Percentiles rank a stretch among this genome's conserved stretches.
Conservation (phyloP, 306 rosid genomes). For the Quercus engelmannii region DNA sequence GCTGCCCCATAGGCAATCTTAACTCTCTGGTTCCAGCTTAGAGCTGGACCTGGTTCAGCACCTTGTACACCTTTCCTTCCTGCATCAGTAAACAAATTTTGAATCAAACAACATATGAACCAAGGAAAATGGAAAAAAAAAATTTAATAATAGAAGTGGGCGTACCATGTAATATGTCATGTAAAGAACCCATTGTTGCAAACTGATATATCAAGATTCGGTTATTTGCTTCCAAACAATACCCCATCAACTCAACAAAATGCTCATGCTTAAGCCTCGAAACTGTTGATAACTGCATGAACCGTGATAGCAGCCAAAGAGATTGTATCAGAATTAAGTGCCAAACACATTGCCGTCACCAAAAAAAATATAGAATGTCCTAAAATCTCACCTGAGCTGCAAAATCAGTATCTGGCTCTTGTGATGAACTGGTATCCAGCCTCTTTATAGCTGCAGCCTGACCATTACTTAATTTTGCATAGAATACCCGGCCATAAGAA, state of each 20-base stretch:
- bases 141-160: not conserved
- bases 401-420: constrained; percentile 76
- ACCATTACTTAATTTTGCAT: constrained; percentile 57
- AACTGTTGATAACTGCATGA: constrained; percentile 74
- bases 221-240: constrained; percentile 76
- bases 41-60: constrained; percentile 93
- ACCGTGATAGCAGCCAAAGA: constrained; percentile 5
- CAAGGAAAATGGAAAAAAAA: not conserved
- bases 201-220: constrained; percentile 75
- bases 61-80: constrained; percentile 98
- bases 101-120: constrained; percentile 1
- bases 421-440: constrained; percentile 65
- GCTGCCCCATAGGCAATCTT: constrained; percentile 94
- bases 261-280: constrained; percentile 81
- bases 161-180: constrained; percentile 87
- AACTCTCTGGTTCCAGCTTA: constrained; percentile 82
- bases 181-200: constrained; percentile 89
- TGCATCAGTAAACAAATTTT: constrained; percentile 31
- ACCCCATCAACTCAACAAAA: constrained; percentile 87
- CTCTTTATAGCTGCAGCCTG: constrained; percentile 82
- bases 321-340: not conserved
- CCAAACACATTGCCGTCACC: constrained; percentile 1
- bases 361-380: not conserved
- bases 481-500: constrained; percentile 86
- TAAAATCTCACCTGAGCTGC: constrained; percentile 50